Percentiles rank a stretch among this genome's conserved stretches.
Conservation (phyloP, 257 asterid genomes). For the Primulina huaijiensis region DNA sequence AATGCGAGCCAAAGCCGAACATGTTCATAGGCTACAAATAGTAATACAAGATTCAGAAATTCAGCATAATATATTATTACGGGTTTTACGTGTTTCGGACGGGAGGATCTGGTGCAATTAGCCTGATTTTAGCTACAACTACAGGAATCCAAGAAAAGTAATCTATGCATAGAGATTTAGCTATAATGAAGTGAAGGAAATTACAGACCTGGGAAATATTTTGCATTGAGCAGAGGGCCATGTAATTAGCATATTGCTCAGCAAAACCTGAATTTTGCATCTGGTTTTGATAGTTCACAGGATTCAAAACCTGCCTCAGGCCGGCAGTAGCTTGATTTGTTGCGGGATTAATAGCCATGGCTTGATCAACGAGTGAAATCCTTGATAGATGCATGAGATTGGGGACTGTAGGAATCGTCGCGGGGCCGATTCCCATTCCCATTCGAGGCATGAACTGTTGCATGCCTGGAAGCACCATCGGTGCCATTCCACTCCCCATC, state of each 20-base stretch:
- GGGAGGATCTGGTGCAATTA: not conserved
- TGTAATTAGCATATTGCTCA: conserved; percentile 60
- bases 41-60: conserved; percentile 5
- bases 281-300: conserved; percentile 46
- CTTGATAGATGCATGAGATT: conserved; percentile 57
- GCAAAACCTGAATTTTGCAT: conserved; percentile 44
- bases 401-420: conserved; percentile 45
- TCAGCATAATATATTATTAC: not conserved
- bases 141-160: not conserved
- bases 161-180: not conserved
- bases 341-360: conserved; percentile 29
- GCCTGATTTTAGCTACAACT: not conserved
- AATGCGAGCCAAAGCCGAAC: conserved; percentile 46
- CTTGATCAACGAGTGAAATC: conserved; percentile 46
- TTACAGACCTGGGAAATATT: conserved; percentile 52
- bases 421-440: conserved; percentile 62
- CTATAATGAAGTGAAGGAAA: not conserved
- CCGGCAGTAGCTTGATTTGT: conserved; percentile 40
- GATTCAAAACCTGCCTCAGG: conserved; percentile 29
- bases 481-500: conserved; percentile 87
- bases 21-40: conserved; percentile 51
- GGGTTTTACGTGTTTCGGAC: no score
- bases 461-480: conserved; percentile 67
- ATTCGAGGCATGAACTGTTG: conserved; percentile 67
- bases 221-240: conserved; percentile 54